These are phyloP conservation scores for Debaryomycetaceae sp. DNA, from an alignment of 1,139 yeast species.

Conservation along the genomic window DNA sequence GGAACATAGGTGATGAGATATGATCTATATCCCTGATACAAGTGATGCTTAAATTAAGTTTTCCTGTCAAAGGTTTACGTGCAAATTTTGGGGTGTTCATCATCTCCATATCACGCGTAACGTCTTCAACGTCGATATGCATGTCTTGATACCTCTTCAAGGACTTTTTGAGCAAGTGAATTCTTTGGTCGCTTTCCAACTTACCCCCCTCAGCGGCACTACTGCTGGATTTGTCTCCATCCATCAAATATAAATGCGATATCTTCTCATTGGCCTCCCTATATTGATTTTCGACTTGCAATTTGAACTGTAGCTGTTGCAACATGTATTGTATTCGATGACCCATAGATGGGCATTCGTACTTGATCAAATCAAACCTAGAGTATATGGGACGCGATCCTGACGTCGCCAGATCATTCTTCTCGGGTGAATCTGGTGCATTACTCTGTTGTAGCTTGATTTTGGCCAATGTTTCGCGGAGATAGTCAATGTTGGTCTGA, in stretches of 20 bases:
- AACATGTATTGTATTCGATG: slow-evolving; percentile 94
- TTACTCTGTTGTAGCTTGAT: slow-evolving; percentile 38
- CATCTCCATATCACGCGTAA: slow-evolving; percentile 60
- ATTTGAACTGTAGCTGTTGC: slow-evolving; percentile 87
- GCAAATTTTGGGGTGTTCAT: slow-evolving; percentile 67
- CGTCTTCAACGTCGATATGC: slow-evolving; percentile 69
- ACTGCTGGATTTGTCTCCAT: slow-evolving; percentile 83
- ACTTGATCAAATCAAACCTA: slow-evolving; percentile 77
- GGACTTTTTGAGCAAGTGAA: slow-evolving; percentile 78
- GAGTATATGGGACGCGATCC: slow-evolving; percentile 47
- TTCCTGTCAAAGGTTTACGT: slow-evolving; percentile 81
- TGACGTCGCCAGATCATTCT: slow-evolving; percentile 4
- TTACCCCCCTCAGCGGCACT: slow-evolving; percentile 89
- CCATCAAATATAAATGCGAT: slow-evolving; percentile 78
- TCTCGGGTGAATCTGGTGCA: slow-evolving; percentile 10
- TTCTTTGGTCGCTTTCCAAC: slow-evolving; percentile 79
- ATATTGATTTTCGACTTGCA: slow-evolving; percentile 91
- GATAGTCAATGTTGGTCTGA: slow-evolving; percentile 82
- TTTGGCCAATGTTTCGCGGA: slow-evolving; percentile 73
- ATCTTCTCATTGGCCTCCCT: slow-evolving; percentile 89
- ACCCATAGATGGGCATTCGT: slow-evolving; percentile 94
- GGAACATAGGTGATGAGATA: slow-evolving; percentile 74
- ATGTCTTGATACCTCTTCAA: slow-evolving; percentile 85
- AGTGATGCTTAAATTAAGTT: slow-evolving; percentile 63
- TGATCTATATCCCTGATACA: slow-evolving; percentile 91